Conservation (phyloP, 768 basidiomycete genomes). For the Porpolomopsis calyptriformis region DNA sequence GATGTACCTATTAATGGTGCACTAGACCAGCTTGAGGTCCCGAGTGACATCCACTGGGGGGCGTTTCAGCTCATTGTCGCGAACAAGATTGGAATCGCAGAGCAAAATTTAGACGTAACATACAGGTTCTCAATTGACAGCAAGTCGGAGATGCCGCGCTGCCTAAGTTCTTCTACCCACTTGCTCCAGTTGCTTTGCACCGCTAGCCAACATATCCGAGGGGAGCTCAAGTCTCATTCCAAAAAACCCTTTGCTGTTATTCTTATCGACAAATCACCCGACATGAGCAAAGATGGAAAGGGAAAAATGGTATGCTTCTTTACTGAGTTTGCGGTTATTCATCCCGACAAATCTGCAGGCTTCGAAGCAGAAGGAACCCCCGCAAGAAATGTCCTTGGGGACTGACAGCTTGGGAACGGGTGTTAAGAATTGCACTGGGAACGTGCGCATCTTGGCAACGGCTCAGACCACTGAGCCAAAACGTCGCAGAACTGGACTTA, state of each 20-base stretch:
- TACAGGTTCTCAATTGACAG: not conserved
- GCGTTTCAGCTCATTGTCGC: not conserved
- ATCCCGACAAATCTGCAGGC: not conserved
- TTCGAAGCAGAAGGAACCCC: not conserved
- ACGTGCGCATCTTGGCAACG: too few species aligned
- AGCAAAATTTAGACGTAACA: not conserved
- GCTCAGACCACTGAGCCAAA: too few species aligned
- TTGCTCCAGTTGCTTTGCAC: not conserved
- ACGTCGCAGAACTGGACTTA: too few species aligned
- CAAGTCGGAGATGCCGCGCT: not conserved
- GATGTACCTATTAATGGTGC: not conserved
- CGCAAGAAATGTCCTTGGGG: not conserved
- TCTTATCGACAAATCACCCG: not conserved
- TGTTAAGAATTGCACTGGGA: too few species aligned
- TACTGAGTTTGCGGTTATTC: not conserved
- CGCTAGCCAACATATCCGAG: not conserved
- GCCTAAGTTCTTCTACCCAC: not conserved
- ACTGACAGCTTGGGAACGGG: not conserved
- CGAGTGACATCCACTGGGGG: not conserved
- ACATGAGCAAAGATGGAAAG: not conserved
- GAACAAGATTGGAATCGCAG: not conserved
- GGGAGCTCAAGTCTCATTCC: not conserved
- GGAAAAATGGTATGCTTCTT: not conserved
- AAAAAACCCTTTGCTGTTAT: slow-evolving; percentile 2
- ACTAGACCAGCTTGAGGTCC: not conserved